Base-by-base conservation (phyloP, 208 protist genomes). In the Acanthamoeba castellanii region DNA sequence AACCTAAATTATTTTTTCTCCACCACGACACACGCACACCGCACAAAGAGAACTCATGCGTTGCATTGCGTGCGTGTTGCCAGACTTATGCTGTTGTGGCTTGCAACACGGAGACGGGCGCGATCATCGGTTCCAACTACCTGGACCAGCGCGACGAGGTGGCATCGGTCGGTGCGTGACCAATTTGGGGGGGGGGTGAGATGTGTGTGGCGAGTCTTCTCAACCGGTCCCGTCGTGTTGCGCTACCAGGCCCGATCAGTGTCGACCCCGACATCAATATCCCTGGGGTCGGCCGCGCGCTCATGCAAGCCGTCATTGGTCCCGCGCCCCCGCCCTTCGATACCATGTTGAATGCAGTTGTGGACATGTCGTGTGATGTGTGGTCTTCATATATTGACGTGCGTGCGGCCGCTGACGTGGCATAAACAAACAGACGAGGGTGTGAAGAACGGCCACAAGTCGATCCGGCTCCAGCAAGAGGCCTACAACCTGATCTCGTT, bases 401-500 rank as follows among this genome's bases (percentile, higher is more conserved):
- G n/a, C n/a, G n/a, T n/a, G n/a, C n/a, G n/a, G n/a, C n/a, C n/a
- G 8, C 27, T 74, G 66, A 16, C 27, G 78, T 34, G 2, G 70
- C 11, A 81, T 30, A 32, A 78, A 78, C 7, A 16, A 78, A 81
- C 78, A 87, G 78, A 87, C 7, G 59, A 89, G n/a, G 82, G 30
- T 11, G 30, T 16, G 82, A 50, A 89, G 82, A 37, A 89, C 18
- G 45, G 82, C 2, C 82, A 89, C 82, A 61, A 50, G n/a, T 89
- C 82, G 34, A 61, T 89, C n/a, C 82, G 82, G 13, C 82, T 89
- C 30, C 4, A 22, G 82, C 82, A 89, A n/a, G 82, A 89, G 34
- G 82, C 82, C 50, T 89, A 61, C 55, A 89, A 89, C 82, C 34
- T 61, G 50, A 42, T 89, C 82, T 89, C 82, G 3, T 89, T 89